phyloP scores from a whole-genome alignment of 2,329 filamentous ascomycete species.

The Neopestalotiopsis sp. region DNA sequence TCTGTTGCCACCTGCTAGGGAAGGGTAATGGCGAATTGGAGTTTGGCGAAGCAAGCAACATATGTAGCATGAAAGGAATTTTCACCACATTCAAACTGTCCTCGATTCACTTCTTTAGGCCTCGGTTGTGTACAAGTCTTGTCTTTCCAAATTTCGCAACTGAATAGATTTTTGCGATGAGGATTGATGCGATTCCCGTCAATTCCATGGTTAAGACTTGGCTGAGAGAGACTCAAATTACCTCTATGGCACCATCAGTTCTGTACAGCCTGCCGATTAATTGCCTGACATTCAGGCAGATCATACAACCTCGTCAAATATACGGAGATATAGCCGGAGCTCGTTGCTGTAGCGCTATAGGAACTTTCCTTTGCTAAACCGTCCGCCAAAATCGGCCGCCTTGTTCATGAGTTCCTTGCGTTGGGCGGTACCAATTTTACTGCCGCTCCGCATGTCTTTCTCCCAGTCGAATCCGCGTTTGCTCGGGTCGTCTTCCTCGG shows the following conservation, averaged over 20 bases:
- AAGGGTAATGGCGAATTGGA: constrained; percentile 5
- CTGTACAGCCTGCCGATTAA: neutral
- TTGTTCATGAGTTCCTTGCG: constrained; percentile 79
- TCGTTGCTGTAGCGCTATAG: constrained; percentile 41
- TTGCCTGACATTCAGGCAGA: neutral
- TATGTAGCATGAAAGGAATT: constrained; percentile 3
- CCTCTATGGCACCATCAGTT: neutral
- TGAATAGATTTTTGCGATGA: too few species aligned
- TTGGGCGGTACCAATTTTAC: constrained; percentile 74
- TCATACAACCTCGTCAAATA: neutral
- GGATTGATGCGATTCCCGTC: too few species aligned
- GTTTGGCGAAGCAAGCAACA: constrained; percentile 11
- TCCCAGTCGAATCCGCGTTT: constrained; percentile 87
- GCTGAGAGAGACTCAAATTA: neutral
- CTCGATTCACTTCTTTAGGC: neutral
- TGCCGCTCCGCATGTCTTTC: constrained; percentile 87
- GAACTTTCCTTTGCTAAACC: constrained; percentile 79
- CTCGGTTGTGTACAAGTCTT: too few species aligned
- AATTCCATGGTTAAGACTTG: too few species aligned
- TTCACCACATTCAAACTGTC: neutral
- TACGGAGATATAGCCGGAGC: neutral
- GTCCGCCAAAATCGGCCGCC: constrained; percentile 79
- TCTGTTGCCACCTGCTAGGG: neutral
- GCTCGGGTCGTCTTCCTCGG: constrained; percentile 89
- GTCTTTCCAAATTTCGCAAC: too few species aligned